phyloP scores from a whole-genome alignment of 805 yeast species.

The Starmerella potacharoeniae region DNA sequence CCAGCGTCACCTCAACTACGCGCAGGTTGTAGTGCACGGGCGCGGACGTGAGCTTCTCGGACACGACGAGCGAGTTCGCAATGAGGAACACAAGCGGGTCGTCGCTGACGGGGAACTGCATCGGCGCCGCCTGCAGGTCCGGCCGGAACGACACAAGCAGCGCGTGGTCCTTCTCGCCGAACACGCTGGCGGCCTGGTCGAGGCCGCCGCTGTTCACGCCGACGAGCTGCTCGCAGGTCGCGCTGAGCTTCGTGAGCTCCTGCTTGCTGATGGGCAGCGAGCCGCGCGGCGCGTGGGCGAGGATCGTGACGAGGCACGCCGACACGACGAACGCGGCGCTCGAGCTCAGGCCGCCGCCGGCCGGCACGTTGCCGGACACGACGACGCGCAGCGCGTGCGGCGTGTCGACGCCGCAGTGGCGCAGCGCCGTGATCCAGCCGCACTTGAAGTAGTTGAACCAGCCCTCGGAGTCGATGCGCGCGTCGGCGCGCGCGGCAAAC shows the following conservation, averaged over 20 bases:
- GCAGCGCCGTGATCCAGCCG: conserved; percentile 49
- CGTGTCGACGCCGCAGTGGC: conserved; percentile 29
- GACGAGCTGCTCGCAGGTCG: conserved; percentile 55
- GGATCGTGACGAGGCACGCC: conserved; percentile 45
- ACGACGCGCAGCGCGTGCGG: conserved; percentile 39
- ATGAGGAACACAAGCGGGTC: conserved; percentile 44
- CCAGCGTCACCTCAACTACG: conserved; percentile 61
- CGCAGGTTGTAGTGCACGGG: conserved; percentile 59
- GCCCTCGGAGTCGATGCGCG: conserved; percentile 40
- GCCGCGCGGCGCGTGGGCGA: conserved; percentile 36
- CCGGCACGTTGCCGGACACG: conserved; percentile 56
- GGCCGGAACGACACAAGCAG: conserved; percentile 54
- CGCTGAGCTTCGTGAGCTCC: conserved; percentile 48
- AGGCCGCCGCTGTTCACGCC: conserved; percentile 73
- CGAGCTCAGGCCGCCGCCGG: conserved; percentile 61
- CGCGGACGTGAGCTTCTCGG: conserved; percentile 60
- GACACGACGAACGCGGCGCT: conserved; percentile 64
- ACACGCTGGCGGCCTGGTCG: conserved; percentile 66
- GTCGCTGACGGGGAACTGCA: conserved; percentile 39
- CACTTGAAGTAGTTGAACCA: conserved; percentile 67
- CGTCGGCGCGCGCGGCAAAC: conserved; percentile 19
- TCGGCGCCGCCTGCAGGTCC: conserved; percentile 41
- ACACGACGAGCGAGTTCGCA: conserved; percentile 49
- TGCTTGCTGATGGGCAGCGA: conserved; percentile 35
- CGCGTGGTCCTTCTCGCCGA: conserved; percentile 49